Conservation (phyloP, 148 eudicot species). For the Cornus kousa region DNA sequence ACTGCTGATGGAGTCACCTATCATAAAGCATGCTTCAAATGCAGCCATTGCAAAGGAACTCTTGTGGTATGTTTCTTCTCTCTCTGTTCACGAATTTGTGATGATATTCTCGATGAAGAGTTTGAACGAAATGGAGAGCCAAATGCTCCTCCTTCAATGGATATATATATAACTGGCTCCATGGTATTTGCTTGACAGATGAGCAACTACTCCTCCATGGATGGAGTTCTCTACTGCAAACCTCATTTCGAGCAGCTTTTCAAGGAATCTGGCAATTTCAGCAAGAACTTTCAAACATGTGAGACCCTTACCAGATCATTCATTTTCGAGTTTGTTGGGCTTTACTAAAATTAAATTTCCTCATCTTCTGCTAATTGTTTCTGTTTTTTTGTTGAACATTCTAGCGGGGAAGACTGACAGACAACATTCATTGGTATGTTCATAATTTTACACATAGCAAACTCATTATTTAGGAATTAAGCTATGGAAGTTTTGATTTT, state of each 20-base stretch:
- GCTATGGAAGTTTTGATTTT: too few relatives aligned
- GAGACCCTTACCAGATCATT: background rate
- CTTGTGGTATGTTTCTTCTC: conserved; percentile 55
- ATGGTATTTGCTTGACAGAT: conserved; percentile 42
- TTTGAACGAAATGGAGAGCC: too few relatives aligned
- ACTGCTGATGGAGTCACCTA: conserved; percentile 82
- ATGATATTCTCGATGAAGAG: too few relatives aligned
- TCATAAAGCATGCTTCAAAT: conserved; percentile 92
- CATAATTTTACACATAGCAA: background rate
- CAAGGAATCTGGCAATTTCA: conserved; percentile 94
- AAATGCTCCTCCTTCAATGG: too few relatives aligned
- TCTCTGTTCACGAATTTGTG: too few relatives aligned
- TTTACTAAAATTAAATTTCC: background rate
- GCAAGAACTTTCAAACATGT: conserved; percentile 91
- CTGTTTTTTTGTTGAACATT: conserved; percentile 13
- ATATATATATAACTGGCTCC: background rate
- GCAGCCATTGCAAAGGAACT: conserved; percentile 94
- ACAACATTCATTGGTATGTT: conserved; percentile 55
- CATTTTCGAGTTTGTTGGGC: background rate
- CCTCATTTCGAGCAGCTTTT: conserved; percentile 95
- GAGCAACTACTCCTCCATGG: conserved; percentile 99
- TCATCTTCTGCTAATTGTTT: background rate
- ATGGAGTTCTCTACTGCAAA: conserved; percentile 96
- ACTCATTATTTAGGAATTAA: too few relatives aligned
- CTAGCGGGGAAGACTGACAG: conserved; percentile 52